phyloP scores from a whole-genome alignment of 345 rosid genomes.

The Bruguiera parviflora region DNA sequence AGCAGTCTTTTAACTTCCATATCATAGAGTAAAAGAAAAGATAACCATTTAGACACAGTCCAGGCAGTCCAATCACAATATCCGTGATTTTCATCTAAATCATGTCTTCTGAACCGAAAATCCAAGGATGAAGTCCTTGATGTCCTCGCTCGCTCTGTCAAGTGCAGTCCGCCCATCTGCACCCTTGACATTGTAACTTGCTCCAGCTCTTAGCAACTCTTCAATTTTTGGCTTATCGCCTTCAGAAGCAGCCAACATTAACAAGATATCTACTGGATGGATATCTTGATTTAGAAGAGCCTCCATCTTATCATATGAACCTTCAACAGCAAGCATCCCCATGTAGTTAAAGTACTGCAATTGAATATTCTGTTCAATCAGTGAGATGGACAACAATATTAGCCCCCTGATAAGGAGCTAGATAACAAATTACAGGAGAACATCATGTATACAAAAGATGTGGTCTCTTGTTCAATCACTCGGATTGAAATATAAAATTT shows the following conservation, averaged over 20 bases:
- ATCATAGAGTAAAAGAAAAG: too few relatives aligned
- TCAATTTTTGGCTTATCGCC: constrained; percentile 87
- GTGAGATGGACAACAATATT: neutral
- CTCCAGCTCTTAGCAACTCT: constrained; percentile 83
- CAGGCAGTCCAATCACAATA: neutral
- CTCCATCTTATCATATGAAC: constrained; percentile 87
- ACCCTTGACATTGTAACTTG: constrained; percentile 56
- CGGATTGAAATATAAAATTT: too few relatives aligned
- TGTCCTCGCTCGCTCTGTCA: constrained; percentile 60
- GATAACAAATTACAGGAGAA: too few relatives aligned
- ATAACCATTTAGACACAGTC: neutral
- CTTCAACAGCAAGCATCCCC: constrained; percentile 97
- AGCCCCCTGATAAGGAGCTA: neutral
- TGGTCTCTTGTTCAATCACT: too few relatives aligned
- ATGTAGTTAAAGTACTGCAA: constrained; percentile 90
- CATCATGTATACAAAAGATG: too few relatives aligned
- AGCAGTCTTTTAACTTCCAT: too few relatives aligned
- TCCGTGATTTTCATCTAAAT: constrained; percentile 2
- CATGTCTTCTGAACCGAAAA: constrained; percentile 62
- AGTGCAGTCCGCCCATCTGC: constrained; percentile 73
- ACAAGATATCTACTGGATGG: constrained; percentile 80
- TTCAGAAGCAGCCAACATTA: constrained; percentile 78
- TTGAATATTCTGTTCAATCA: neutral
- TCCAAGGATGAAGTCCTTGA: constrained; percentile 58
- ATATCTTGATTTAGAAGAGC: constrained; percentile 68